These are phyloP conservation scores for Xylaria sp. DNA, from an alignment of 2,329 filamentous ascomycete genomes.

Conservation along the genomic window DNA sequence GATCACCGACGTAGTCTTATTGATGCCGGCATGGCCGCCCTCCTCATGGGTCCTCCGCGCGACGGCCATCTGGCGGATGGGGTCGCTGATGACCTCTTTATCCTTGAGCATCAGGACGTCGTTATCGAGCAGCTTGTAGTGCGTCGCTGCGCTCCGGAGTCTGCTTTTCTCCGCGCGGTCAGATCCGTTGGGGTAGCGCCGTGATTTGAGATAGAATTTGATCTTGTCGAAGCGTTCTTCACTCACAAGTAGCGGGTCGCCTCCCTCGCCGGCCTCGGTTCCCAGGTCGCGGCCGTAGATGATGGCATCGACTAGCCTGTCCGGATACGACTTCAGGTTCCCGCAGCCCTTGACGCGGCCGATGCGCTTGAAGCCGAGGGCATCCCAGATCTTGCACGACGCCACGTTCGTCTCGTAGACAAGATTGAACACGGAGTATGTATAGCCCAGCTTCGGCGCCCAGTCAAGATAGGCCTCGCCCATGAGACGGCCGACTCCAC, in stretches of 20 bases:
- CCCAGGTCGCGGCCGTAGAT: constrained; percentile 77
- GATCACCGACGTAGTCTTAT: constrained; percentile 95
- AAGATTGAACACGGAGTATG: constrained; percentile 92
- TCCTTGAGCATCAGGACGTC: constrained; percentile 96
- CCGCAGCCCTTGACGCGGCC: constrained; percentile 81
- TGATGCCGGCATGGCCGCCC: constrained; percentile 87
- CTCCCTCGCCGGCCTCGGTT: constrained; percentile 54
- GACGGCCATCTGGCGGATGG: constrained; percentile 89
- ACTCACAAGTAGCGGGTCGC: constrained; percentile 82
- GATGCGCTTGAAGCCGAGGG: constrained; percentile 90
- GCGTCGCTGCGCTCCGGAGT: constrained; percentile 90
- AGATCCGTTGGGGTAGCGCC: constrained; percentile 91
- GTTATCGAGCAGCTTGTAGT: constrained; percentile 84
- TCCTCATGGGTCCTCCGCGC: constrained; percentile 78
- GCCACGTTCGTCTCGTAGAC: constrained; percentile 95
- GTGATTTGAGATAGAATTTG: constrained; percentile 94
- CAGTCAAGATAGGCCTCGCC: constrained; percentile 81
- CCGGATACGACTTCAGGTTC: constrained; percentile 74
- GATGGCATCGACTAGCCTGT: constrained; percentile 77
- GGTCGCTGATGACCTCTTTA: constrained; percentile 95
- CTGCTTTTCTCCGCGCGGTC: constrained; percentile 96
- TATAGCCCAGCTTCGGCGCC: constrained; percentile 84
- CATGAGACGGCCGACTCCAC: constrained; percentile 79
- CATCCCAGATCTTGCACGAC: constrained; percentile 91
- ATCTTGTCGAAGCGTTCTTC: constrained; percentile 99